Evolutionary conservation across 768 basidiomycete species (phyloP), one percentile per base, ranked within the genome.

Genomic region (Galerina marginata): DNA sequence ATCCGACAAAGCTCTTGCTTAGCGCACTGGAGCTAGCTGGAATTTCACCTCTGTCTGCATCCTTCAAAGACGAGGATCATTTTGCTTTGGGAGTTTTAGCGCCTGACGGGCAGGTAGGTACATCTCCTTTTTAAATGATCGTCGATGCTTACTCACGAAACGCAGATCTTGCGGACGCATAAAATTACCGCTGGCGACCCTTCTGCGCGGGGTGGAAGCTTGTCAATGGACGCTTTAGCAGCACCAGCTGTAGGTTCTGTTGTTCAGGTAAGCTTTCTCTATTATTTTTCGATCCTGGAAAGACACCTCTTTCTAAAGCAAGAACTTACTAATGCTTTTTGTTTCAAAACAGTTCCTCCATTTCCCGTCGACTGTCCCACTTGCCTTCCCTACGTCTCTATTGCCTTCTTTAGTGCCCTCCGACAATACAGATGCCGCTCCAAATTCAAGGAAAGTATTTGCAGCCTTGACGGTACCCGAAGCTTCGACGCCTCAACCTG

Each of bases 181-280:
- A 80, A 74, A 56, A 86, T 93, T 59, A 85, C 79, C 23, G 87
- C 90, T 0, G 91, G 91, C 3, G 90, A 89, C 67, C 90, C 89
- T 1, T 85, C 86, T 14, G 81, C 87, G 6, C 57, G 70, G 4
- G 67, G 73, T 6, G 91, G 91, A 2, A 80, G 81, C 3, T 79
- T 92, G 12, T 84, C 91, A 1, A 74, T 93, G 0, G 83, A 85
- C 20, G 75, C 83, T 1, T 74, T 79, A 20, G 75, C 73, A 12
- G 83, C 87, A 2, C 89, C 88, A 2, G 65, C 64, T 3, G 67
- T 74, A 12, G 87, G 85, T n/a, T 74, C 81, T 6, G 75, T 74
- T 11, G 62, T 63, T n/a, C 58, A 77, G 46, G 64, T 65, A 11
- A 9, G 37, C 56, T 15, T 39, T 37, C 36, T 20, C 2, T 59